Base-by-base conservation (phyloP, 768 basidiomycete species). In the Lyophyllum decastes region DNA sequence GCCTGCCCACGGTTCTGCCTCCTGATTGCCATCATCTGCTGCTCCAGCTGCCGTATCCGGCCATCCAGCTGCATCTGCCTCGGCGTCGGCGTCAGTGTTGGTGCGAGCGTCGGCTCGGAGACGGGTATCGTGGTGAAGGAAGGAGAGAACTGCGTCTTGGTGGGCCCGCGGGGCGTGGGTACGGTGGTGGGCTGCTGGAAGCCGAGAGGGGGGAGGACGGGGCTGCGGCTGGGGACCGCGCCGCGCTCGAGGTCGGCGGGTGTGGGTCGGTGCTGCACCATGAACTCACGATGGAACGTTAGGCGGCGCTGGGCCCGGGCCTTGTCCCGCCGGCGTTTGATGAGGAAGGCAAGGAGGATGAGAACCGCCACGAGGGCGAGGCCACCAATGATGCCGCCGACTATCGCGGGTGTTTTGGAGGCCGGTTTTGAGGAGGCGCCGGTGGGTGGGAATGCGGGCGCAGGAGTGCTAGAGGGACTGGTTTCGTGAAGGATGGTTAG, bases 301-400 rank as follows among this genome's bases (percentile, higher is more conserved):
- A 62, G 16, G n/a, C 61, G 59, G 3, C 52, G 48, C 9, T 21
- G 38, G 17, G 41, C 9, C 40, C 33, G 50, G 47, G 41, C 35
- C 5, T 48, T 22, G 2, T 53, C 30, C 5, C 34, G 41, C 14
- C 62, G 62, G 3, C 59, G 59, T 6, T 34, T 54, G n/a, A 43
- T 12, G 35, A 64, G 12, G 47, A 60, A 1, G 5, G 46, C 38
- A 12, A 59, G 9, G 12, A 60, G 43, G 25, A 40, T 51, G 12
- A 62, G 38, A 44, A 64, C 1, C 12, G 48, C 35, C 17, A 64
- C 30, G 19, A 62, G 8, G 26, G 57, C 26, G 46, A 64, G 21
- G 19, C 59, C 56, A 12, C 61, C 64, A 21, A 64, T 22, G 19
- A 58, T 35, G 21, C 61, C 54, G 3, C 61, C 64, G n/a, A 60